Conservation (phyloP, 208 protist genomes). For the Trichomonas tenax region DNA sequence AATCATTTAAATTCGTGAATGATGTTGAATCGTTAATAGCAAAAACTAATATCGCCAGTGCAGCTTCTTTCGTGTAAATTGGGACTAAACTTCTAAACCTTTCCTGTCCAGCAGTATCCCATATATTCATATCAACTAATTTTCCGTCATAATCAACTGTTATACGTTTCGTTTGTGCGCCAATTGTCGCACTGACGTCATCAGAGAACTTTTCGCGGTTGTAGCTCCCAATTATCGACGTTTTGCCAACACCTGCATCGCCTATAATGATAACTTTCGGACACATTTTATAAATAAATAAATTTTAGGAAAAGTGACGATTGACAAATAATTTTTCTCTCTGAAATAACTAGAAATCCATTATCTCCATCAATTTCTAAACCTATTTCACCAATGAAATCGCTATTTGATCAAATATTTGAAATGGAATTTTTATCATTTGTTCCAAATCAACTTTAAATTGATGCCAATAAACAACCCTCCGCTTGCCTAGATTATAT, state of each 20-base stretch:
- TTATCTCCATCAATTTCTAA: too few relatives aligned
- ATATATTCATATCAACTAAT: not conserved
- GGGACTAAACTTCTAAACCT: not conserved
- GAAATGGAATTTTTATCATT: too few relatives aligned
- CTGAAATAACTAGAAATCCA: too few relatives aligned
- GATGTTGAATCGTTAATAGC: not conserved
- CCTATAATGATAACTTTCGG: not conserved
- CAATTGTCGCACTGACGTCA: not conserved
- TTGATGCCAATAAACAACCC: too few relatives aligned
- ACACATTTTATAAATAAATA: too few relatives aligned
- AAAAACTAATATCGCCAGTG: not conserved
- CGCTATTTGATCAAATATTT: too few relatives aligned
- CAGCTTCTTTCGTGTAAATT: not conserved
- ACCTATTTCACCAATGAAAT: too few relatives aligned
- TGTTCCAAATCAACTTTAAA: too few relatives aligned
- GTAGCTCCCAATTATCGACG: not conserved
- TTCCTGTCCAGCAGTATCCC: not conserved
- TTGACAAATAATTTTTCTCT: too few relatives aligned
- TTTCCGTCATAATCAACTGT: not conserved
- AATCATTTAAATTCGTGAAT: not conserved
- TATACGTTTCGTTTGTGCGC: not conserved
- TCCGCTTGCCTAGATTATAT: too few relatives aligned
- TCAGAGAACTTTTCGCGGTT: not conserved
- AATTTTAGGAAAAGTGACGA: too few relatives aligned
- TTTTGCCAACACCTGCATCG: not conserved